Conservation (phyloP, 306 rosid genomes). For the Mucuna pruriens region DNA sequence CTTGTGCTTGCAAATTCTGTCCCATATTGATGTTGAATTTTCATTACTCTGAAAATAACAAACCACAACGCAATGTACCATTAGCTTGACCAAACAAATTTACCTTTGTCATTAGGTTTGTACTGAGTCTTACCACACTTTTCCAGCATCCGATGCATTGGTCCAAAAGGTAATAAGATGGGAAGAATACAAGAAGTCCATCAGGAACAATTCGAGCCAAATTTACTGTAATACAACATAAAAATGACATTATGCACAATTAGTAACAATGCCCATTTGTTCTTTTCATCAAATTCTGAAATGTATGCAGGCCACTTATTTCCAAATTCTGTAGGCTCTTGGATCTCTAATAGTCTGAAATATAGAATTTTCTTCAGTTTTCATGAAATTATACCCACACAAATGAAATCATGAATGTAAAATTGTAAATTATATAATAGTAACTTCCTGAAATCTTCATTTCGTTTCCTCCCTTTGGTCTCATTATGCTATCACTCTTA, state of each 20-base stretch:
- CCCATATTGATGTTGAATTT: conserved; percentile 87
- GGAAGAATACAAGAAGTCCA: conserved; percentile 94
- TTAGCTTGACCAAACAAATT: conserved; percentile 37
- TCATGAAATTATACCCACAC: conserved; percentile 19
- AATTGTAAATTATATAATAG: neutral
- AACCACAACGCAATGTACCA: conserved; percentile 23
- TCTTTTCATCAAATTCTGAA: conserved; percentile 18
- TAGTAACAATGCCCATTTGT: conserved; percentile 2
- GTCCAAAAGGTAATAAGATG: conserved; percentile 92
- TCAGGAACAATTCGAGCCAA: conserved; percentile 95
- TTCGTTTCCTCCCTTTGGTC: neutral
- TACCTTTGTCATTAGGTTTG: conserved; percentile 28
- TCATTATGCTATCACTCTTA: neutral
- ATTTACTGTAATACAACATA: conserved; percentile 72
- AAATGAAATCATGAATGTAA: conserved; percentile 3
- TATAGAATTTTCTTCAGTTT: neutral
- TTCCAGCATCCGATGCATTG: conserved; percentile 88
- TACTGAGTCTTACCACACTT: conserved; percentile 59
- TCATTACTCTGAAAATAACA: conserved; percentile 59
- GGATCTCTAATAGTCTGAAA: neutral
- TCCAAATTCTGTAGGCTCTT: neutral
- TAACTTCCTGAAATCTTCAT: conserved; percentile 10
- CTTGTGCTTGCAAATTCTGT: conserved; percentile 87
- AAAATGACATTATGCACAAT: conserved; percentile 24
- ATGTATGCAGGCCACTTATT: neutral